phyloP scores from a whole-genome alignment of 306 rosid genomes.

The Datisca glomerata region DNA sequence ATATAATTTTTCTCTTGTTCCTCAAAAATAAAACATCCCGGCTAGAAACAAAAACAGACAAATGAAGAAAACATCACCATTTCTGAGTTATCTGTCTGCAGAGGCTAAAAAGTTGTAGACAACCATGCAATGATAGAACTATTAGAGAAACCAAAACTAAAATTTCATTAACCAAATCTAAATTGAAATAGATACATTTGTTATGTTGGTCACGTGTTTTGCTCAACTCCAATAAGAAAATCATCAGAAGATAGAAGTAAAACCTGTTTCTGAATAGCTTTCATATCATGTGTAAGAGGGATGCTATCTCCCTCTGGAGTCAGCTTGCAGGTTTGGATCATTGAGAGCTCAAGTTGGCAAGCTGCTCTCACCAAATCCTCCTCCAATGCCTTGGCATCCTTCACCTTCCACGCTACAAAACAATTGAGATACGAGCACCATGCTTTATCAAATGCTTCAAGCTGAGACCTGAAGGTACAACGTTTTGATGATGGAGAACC shows the following conservation, averaged over 20 bases:
- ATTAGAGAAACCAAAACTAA: too few relatives aligned
- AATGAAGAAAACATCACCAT: too few relatives aligned
- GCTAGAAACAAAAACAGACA: too few relatives aligned
- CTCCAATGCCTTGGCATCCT: slow-evolving; percentile 76
- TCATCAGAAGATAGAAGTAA: slow-evolving; percentile 8
- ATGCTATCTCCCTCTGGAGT: slow-evolving; percentile 46
- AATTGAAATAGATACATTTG: too few relatives aligned
- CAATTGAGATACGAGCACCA: slow-evolving; percentile 90
- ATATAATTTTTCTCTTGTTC: too few relatives aligned
- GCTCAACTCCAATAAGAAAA: not conserved
- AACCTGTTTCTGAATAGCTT: slow-evolving; percentile 90
- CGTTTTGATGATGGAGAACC: slow-evolving; percentile 30
- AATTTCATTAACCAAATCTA: too few relatives aligned
- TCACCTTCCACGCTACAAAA: slow-evolving; percentile 86
- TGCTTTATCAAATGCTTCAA: slow-evolving; percentile 74
- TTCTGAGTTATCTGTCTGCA: too few relatives aligned
- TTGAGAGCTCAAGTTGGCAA: slow-evolving; percentile 91
- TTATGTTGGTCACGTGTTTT: too few relatives aligned
- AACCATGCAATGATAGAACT: too few relatives aligned
- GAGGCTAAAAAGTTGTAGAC: too few relatives aligned
- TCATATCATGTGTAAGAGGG: slow-evolving; percentile 74
- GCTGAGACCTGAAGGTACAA: slow-evolving; percentile 75
- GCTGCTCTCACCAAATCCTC: slow-evolving; percentile 97
- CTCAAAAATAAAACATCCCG: too few relatives aligned
- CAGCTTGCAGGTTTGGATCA: slow-evolving; percentile 89